Conservation (phyloP, 78 protist species). For the Pelomyxa schiedti region DNA sequence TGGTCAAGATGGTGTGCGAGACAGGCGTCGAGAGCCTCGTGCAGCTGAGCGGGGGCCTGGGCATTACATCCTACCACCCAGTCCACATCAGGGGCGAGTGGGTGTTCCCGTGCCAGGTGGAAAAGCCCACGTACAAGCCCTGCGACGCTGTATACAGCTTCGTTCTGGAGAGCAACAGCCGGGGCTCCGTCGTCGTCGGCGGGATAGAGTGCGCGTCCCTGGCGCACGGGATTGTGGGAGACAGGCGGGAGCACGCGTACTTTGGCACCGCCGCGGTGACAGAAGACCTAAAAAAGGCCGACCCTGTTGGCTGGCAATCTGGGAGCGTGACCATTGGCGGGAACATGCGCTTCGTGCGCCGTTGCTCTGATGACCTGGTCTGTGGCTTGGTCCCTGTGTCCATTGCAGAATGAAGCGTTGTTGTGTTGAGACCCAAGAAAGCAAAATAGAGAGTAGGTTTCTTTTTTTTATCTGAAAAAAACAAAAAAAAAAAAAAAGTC, state of each 20-base stretch:
- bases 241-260: background rate
- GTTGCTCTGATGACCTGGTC: no score
- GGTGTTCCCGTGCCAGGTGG: background rate
- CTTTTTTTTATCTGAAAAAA: no score
- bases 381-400: no score
- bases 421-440: no score
- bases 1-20: background rate
- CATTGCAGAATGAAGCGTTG: no score
- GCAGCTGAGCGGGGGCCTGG: slow-evolving; percentile 8
- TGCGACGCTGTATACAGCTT: background rate
- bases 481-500: no score
- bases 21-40: slow-evolving; percentile 14
- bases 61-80: background rate
- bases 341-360: no score
- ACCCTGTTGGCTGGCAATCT: no score
- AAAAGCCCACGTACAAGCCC: background rate
- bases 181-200: background rate
- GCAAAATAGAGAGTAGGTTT: no score
- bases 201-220: background rate
- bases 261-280: background rate
- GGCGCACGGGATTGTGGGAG: background rate
- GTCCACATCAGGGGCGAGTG: background rate
- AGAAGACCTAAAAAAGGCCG: no score
- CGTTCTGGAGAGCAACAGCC: background rate
- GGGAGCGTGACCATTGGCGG: no score